Conservation (phyloP, 495 filamentous ascomycete genomes). For the Geoglossum glabrum region DNA sequence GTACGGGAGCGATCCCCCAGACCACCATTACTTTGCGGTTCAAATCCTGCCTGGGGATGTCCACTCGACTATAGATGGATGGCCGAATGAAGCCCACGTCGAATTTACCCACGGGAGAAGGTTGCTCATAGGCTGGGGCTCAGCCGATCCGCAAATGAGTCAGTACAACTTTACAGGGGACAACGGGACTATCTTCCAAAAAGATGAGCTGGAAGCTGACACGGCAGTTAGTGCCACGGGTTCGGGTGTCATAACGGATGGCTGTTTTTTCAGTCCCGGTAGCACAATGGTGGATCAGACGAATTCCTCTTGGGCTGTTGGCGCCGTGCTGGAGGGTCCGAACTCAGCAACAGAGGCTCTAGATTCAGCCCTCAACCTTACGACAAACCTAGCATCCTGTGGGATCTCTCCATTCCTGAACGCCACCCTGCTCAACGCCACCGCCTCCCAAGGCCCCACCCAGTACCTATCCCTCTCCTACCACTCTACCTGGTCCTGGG, state of each 20-base stretch:
- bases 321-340: conserved; percentile 12
- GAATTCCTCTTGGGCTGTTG: conserved; percentile 40
- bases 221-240: conserved; percentile 13
- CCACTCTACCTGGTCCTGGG: conserved; percentile 39
- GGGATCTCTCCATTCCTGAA: conserved; percentile 39
- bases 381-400: conserved; percentile 29
- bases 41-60: conserved; percentile 16
- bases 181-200: conserved; percentile 23
- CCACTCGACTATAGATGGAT: conserved; percentile 37
- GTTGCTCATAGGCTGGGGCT: conserved; percentile 32
- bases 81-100: conserved; percentile 37
- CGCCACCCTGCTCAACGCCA: conserved; percentile 27
- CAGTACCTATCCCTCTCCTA: conserved; percentile 32
- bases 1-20: conserved; percentile 30
- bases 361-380: conserved; percentile 14
- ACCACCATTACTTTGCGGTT: conserved; percentile 31
- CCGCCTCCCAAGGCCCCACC: conserved; percentile 24
- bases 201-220: conserved; percentile 16
- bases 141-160: conserved; percentile 34
- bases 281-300: conserved; percentile 19
- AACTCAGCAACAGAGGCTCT: conserved; percentile 17
- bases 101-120: conserved; percentile 30
- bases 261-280: conserved; percentile 30
- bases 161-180: conserved; percentile 28
- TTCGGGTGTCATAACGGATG: conserved; percentile 23